phyloP scores from a whole-genome alignment of 257 asterid genomes.

The Buddleja alternifolia region DNA sequence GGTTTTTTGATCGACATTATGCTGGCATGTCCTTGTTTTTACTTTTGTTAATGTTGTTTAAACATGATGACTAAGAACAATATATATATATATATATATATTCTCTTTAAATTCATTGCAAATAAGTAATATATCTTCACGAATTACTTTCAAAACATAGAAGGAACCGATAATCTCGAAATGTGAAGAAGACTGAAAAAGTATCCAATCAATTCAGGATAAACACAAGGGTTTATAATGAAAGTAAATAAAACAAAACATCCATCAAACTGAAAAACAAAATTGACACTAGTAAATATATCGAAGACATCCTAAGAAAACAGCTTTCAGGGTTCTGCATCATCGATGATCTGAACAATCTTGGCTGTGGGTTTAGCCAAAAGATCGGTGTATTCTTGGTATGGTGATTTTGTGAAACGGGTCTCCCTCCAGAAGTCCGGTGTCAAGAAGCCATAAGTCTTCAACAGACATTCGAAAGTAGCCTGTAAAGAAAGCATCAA shows the following conservation, averaged over 20 bases:
- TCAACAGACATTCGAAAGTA: constrained; percentile 63
- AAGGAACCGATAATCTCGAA: not conserved
- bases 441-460: constrained; percentile 68
- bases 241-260: constrained; percentile 26
- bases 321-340: constrained; percentile 43
- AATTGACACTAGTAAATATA: constrained; percentile 34
- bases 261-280: constrained; percentile 25
- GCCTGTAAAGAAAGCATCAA: constrained; percentile 43
- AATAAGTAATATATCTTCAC: not conserved
- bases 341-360: constrained; percentile 42
- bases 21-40: no score
- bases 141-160: not conserved
- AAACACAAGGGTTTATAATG: constrained; percentile 1
- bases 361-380: constrained; percentile 61
- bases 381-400: constrained; percentile 72
- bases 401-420: constrained; percentile 61
- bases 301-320: constrained; percentile 14
- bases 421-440: constrained; percentile 83
- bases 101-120: no score
- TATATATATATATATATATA: no score
- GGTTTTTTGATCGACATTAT: no score
- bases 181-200: not conserved
- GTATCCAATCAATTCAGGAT: constrained; percentile 21
- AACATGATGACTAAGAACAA: no score
- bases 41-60: no score